Conservation (phyloP, 2,329 filamentous ascomycete genomes). For the Neopestalotiopsis sp. region DNA sequence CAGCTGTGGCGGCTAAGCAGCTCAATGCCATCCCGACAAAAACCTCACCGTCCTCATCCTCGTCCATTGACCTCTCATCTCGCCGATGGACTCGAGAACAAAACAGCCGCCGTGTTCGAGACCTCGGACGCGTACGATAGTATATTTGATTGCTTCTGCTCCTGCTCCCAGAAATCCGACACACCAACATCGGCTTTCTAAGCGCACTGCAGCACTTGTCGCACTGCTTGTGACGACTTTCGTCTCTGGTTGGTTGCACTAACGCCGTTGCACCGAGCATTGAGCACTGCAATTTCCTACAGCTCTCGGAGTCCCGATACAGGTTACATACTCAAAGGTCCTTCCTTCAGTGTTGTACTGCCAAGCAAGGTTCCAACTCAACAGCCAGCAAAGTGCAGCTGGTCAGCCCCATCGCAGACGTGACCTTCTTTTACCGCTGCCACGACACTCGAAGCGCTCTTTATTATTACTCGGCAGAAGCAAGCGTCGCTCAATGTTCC, state of each 20-base stretch:
- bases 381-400: too few relatives aligned
- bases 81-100: slow-evolving; percentile 4
- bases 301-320: background rate
- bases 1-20: slow-evolving; percentile 19
- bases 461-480: too few relatives aligned
- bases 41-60: background rate
- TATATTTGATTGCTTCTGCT: background rate
- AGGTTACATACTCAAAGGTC: too few relatives aligned
- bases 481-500: too few relatives aligned
- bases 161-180: background rate
- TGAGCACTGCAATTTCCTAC: slow-evolving; percentile 14
- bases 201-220: slow-evolving; percentile 19
- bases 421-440: too few relatives aligned
- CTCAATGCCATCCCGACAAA: slow-evolving; percentile 10
- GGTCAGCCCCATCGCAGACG: too few relatives aligned
- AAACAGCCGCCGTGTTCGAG: background rate
- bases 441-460: too few relatives aligned
- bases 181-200: background rate
- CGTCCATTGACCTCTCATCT: background rate
- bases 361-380: background rate
- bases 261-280: slow-evolving; percentile 17
- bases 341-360: background rate
- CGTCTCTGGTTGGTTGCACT: slow-evolving; percentile 16
- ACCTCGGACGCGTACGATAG: background rate
- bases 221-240: slow-evolving; percentile 1